Base-by-base conservation (phyloP, 2,329 filamentous ascomycete species). In the Colletotrichum endophyticum region DNA sequence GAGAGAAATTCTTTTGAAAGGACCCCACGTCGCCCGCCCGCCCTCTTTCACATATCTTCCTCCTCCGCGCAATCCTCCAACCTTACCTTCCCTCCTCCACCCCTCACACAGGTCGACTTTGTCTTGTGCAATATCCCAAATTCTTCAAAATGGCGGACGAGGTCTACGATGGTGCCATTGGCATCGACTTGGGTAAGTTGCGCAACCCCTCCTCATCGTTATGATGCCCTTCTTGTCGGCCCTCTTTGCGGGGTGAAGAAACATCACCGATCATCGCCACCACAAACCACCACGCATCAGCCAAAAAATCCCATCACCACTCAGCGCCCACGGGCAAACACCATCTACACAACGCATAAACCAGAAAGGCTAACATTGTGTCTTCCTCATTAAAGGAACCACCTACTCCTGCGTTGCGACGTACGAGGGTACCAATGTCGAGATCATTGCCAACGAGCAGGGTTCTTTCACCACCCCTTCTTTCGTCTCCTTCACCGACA, bases 391-490 rank as follows among this genome's bases (percentile, higher is more conserved):
- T 67, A 80, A 83, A 98, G 96, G 97, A 89, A 99, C 97, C 83
- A 99, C 97, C 89, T 99, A 99, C 93, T 99, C 97, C 85, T 99
- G 97, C 89, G 97, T 99, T 90, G 97, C 97, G 89, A 98, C 95
- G 89, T 99, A 99, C 91, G 97, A 99, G 91, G 97, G 97, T 88
- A 96, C 92, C 92, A 98, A 98, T 94, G 96, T 99, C 88, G 97
- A 99, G 89, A 99, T 99, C 92, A 98, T 99, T 88, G 96, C 96
- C 94, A 99, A 99, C 91, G 96, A 99, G 93, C 96, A 99, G 94
- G 96, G 96, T 92, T 96, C 93, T 90, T 98, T 98, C 91, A 99
- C 97, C 86, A 99, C 97, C 80, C 97, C 97, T 81, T 99, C 97
- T 75, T 99, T 98, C 92, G 97, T 99, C 86, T 98, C 95, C 83